Evolutionary conservation across 768 basidiomycete genomes (phyloP), one percentile per base, ranked within the genome.

Genomic region (Coprinellus micaceus): DNA sequence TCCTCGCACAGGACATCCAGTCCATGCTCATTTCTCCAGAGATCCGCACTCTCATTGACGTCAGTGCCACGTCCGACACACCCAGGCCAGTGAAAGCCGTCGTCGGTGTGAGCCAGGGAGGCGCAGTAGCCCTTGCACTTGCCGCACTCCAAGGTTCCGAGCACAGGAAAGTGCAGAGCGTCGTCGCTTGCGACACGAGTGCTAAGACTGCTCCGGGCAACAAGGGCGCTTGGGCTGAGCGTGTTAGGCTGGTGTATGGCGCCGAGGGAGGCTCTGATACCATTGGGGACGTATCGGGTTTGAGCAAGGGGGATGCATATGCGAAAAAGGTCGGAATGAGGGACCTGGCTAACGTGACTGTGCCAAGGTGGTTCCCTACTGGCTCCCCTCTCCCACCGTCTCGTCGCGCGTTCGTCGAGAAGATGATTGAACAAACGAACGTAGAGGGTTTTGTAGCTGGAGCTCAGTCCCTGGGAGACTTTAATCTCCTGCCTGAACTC

Each of bases 71-170:
- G 75, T 2, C 71, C 78, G 22, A 6, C 33, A 33, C 75, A 79
- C 45, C 64, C 74, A 17, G n/a, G n/a, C n/a, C n/a, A n/a, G n/a
- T n/a, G n/a, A n/a, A n/a, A n/a, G n/a, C n/a, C n/a, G 64, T 82
- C 21, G 76, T 83, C 25, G 82, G 81, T 15, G 82, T 81, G 5
- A 81, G 79, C 1, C 80, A 82, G 58, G 82, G 82, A 0, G 82
- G 81, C 0, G 78, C 80, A 6, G 71, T 75, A 3, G 74, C 76
- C 0, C 73, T 83, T n/a, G 76, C 75, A 1, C 79, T 80, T 55
- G 72, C 71, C 5, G 69, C 73, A 0, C 66, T 73, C 22, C 49
- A 17, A 39, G n/a, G 21, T 37, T 29, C 52, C 21, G 12, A 19
- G 24, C 9, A 24, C 10, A n/a, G 17, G 68, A 69, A 4, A 53